Percentiles rank a stretch among this genome's conserved stretches.
phyloP scores from a whole-genome alignment of 1,139 yeast species.

The Zygoascus hellenicus region DNA sequence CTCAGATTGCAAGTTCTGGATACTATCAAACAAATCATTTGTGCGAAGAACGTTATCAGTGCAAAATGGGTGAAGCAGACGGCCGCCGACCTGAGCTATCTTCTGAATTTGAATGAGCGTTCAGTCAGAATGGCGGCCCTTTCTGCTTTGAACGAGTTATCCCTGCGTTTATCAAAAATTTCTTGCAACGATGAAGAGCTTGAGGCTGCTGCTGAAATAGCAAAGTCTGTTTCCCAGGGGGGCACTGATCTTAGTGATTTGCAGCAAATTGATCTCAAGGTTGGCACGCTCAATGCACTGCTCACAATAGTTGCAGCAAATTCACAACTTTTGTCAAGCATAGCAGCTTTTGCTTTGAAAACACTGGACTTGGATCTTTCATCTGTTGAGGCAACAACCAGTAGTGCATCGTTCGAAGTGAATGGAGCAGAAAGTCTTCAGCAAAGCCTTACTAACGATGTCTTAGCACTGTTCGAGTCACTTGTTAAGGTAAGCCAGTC shows the following conservation, averaged over 20 bases:
- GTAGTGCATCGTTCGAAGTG: neutral
- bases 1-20: conserved; percentile 27
- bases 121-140: conserved; percentile 26
- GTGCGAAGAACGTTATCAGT: conserved; percentile 6
- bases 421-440: neutral
- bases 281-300: neutral
- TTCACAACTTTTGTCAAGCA: neutral
- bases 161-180: neutral
- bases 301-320: neutral
- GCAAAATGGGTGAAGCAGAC: conserved; percentile 21
- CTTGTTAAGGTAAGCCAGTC: neutral
- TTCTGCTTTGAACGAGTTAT: conserved; percentile 18
- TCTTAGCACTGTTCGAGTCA: neutral
- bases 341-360: conserved; percentile 1
- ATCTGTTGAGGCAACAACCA: neutral
- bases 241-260: conserved; percentile 1
- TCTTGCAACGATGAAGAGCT: neutral
- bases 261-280: conserved; percentile 4
- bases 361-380: conserved; percentile 5
- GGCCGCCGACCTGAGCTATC: conserved; percentile 18
- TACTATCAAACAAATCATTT: conserved; percentile 24
- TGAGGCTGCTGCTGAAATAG: neutral
- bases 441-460: neutral
- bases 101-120: conserved; percentile 25
- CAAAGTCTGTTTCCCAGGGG: neutral